phyloP scores from a whole-genome alignment of 345 rosid species.

The Brassica juncea region DNA sequence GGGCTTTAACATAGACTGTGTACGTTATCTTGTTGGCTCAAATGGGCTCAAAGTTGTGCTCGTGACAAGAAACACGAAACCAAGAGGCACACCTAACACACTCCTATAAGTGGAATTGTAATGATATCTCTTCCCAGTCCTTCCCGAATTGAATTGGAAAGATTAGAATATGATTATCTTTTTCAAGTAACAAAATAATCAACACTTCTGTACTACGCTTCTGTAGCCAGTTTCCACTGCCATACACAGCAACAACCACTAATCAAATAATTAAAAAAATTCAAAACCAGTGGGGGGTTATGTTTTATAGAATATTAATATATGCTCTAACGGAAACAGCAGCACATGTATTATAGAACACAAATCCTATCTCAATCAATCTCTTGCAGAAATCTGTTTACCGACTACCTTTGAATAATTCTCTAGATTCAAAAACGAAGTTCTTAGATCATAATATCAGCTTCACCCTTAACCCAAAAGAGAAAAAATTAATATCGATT shows the following conservation, averaged over 20 bases:
- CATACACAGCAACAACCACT: slow-evolving; percentile 13
- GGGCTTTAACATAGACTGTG: neutral
- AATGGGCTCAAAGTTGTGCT: neutral
- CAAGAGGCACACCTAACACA: neutral
- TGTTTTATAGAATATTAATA: slow-evolving; percentile 3
- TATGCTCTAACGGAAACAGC: slow-evolving; percentile 36
- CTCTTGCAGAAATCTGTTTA: slow-evolving; percentile 36
- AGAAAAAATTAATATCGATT: neutral
- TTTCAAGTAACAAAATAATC: slow-evolving; percentile 4
- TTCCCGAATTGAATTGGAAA: neutral
- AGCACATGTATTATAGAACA: slow-evolving; percentile 31
- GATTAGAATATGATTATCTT: neutral
- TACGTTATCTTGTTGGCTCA: neutral
- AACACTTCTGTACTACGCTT: slow-evolving; percentile 3
- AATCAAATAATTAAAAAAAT: neutral
- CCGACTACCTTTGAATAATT: slow-evolving; percentile 28
- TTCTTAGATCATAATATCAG: slow-evolving; percentile 14
- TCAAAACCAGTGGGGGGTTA: slow-evolving; percentile 1
- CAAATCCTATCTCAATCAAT: slow-evolving; percentile 11
- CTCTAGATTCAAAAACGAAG: neutral
- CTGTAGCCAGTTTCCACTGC: slow-evolving; percentile 10
- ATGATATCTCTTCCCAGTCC: slow-evolving; percentile 1
- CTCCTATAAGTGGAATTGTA: neutral
- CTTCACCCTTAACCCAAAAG: neutral
- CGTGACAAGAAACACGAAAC: neutral